Base-by-base conservation (phyloP, 2,329 filamentous ascomycete genomes). In the Phialophora expanda region DNA sequence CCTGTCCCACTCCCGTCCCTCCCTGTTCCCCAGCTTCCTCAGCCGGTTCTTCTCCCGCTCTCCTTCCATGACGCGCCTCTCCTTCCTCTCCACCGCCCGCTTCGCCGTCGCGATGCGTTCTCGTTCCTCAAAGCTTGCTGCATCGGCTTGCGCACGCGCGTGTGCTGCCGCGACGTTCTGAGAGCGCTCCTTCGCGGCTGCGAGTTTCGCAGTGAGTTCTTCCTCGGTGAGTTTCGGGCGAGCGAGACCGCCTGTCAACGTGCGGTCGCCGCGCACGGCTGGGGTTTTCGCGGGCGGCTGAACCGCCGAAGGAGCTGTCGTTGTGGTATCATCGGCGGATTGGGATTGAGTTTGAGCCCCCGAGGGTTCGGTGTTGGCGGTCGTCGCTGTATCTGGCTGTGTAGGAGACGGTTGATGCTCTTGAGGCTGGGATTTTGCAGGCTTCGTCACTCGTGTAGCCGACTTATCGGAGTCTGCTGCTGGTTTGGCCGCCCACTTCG, bases 131-230 rank as follows among this genome's bases (percentile, higher is more conserved):
- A 89, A 90, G 0, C 83, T 85, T 2, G 86, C 87, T 61, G 85
- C 83, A 70, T 90, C 88, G n/a, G 86, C 87, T 78, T 90, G 86
- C n/a, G 87, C 87, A 28, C 87, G 83, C 0, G 84, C 85, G 73
- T 90, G 87, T 0, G 86, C 86, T 8, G 85, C 86, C 8, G 83
- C 81, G 14, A 86, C 81, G 57, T 84, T 82, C 5, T 84, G 84
- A 61, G 88, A 89, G 64, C 87, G 85, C 70, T 88, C 81, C 68
- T 83, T 83, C 71, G 89, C 89, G 41, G 82, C 81, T 7, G 84
- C 86, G 66, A 90, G 84, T 67, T 86, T 86, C 54, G 83, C 84
- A 3, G 81, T 82, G 7, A 90, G 81, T 74, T 90, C 84, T 69
- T 83, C 85, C 73, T 90, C 87, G 1, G 87, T 89, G 53, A 90